These are phyloP conservation scores for Leishmania mexicana DNA, from an alignment of 208 protist genomes.

Conservation along the genomic window DNA sequence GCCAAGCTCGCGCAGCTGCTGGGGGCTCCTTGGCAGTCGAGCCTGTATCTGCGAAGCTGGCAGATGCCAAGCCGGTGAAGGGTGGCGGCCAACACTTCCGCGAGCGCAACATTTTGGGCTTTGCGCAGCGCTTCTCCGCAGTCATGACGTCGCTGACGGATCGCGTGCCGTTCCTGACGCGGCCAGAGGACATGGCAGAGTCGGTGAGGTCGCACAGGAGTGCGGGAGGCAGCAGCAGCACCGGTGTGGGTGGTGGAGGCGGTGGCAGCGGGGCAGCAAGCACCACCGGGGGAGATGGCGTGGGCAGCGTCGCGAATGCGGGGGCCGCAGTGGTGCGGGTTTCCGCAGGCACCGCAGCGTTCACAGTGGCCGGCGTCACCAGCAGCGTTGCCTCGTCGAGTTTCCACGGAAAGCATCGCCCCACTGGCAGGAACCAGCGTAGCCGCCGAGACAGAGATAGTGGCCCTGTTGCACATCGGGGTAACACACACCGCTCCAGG, in stretches of 20 bases:
- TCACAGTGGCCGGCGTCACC: not conserved
- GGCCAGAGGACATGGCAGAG: slow-evolving; percentile 2
- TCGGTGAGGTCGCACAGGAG: not conserved
- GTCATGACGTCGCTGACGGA: slow-evolving; percentile 57
- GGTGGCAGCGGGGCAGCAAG: not conserved
- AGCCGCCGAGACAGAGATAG: not conserved
- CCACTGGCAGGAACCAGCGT: not conserved
- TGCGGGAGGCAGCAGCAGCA: slow-evolving; percentile 5
- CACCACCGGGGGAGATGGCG: not conserved
- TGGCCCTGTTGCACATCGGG: not conserved
- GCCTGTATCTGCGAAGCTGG: slow-evolving; percentile 14
- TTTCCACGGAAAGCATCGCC: not conserved
- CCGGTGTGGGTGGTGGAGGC: slow-evolving; percentile 5
- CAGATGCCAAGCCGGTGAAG: slow-evolving; percentile 49
- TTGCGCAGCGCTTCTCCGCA: slow-evolving; percentile 64
- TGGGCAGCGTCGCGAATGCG: not conserved
- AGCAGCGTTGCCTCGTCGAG: not conserved
- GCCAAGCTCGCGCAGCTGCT: slow-evolving; percentile 1
- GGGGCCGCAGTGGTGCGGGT: not conserved
- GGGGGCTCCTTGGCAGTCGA: slow-evolving; percentile 1
- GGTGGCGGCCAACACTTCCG: slow-evolving; percentile 59
- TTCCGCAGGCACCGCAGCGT: slow-evolving; percentile 1
- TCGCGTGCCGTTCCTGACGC: slow-evolving; percentile 22
- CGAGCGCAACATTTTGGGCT: slow-evolving; percentile 69
- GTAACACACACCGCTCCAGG: slow-evolving; percentile 1